Evolutionary conservation across 768 basidiomycete species (phyloP).

Genomic region (Suillus weaverae): DNA sequence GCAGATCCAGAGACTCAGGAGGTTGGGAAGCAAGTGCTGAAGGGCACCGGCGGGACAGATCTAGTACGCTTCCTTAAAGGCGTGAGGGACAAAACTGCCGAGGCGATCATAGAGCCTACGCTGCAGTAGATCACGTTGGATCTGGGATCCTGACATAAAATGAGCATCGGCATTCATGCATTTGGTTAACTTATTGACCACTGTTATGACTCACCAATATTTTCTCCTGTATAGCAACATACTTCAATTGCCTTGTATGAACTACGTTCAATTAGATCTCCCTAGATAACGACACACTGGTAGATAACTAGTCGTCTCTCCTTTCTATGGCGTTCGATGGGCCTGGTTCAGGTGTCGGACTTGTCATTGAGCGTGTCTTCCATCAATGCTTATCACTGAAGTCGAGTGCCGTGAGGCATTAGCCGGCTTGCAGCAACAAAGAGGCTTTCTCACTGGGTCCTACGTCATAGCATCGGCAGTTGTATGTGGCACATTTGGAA

Average conservation of each 20-base stretch:
- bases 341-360: not conserved
- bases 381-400: too few species aligned
- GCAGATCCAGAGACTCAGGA: conserved; percentile 3
- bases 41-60: conserved; percentile 81
- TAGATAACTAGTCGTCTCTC: not conserved
- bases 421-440: not conserved
- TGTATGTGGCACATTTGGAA: not conserved
- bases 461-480: not conserved
- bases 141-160: not conserved
- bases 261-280: not conserved
- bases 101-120: conserved; percentile 32
- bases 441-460: not conserved
- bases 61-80: conserved; percentile 75
- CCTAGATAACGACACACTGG: not conserved
- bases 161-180: not conserved
- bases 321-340: not conserved
- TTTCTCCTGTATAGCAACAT: not conserved
- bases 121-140: not conserved
- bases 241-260: not conserved
- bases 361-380: not conserved
- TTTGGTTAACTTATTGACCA: not conserved
- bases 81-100: conserved; percentile 65
- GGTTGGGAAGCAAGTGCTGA: conserved; percentile 36
- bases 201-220: not conserved
- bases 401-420: not conserved